Evolutionary conservation across 2,329 filamentous ascomycete species (phyloP), one percentile per base, ranked within the genome.

Genomic region (Xylaria sp.): DNA sequence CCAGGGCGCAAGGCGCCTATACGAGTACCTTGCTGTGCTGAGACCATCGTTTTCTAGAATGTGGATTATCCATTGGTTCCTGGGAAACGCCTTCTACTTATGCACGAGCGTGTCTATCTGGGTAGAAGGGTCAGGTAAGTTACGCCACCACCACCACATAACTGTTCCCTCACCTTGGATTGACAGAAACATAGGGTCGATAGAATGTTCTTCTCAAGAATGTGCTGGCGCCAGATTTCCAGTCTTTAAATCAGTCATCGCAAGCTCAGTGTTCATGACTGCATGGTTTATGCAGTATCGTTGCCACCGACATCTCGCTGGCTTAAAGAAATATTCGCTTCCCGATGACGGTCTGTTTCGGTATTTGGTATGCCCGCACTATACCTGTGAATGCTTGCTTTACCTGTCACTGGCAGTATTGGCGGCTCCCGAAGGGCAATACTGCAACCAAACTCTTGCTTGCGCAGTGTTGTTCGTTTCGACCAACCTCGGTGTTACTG

Each of bases 361-460:
- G 54, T 84, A 85, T 66, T 80, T 97, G 25, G 82, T 98, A 48
- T 97, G 92, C 75, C 94, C 96, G 20, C 96, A 99, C 81, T 99
- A 98, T 80, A 92, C 92, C 3, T 93, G 91, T 76, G 96, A 98
- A 82, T 94, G 93, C 77, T 78, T 92, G 50, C 89, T 98, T 67
- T 98, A 99, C 79, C 78, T 94, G 23, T 87, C 91, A n/a, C 82
- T 99, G 72, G 88, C 93, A 2, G 81, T 96, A 55, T 80, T 92
- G 48, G 90, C 91, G 37, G 94, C 94, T 0, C 94, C 94, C 0
- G 76, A 82, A 8, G 91, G 90, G 12, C 81, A 84, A 39, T 72
- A 87, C 65, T 79, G 93, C 67, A 98, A 97, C 80, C 87, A 83
- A 78, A 95, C 94, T 0, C 79, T 98, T 52, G 76, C 92, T 44